These are phyloP conservation scores for Jimgerdemannia flammicorona DNA, from an alignment of 192 early-diverging fungal species.

Conservation along the genomic window DNA sequence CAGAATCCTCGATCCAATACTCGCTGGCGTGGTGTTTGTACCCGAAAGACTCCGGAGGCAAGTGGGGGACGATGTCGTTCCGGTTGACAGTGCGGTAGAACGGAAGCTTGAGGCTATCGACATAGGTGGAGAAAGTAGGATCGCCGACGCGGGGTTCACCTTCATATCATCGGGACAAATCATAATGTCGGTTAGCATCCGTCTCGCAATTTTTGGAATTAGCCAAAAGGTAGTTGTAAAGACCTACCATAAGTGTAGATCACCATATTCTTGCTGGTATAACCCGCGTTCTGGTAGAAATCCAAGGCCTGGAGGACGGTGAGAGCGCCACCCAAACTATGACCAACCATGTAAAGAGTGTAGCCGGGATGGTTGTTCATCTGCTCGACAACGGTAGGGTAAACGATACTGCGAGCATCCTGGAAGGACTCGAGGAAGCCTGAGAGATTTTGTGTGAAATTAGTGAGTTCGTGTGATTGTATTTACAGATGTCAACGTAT, in stretches of 20 bases:
- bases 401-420: conserved; percentile 1
- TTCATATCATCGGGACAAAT: too few species aligned
- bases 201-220: too few species aligned
- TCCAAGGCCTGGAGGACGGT: conserved; percentile 22
- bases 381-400: conserved; percentile 1
- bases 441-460: background rate
- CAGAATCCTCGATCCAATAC: background rate
- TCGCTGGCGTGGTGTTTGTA: background rate
- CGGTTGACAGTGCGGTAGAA: conserved; percentile 18
- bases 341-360: conserved; percentile 20
- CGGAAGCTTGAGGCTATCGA: conserved; percentile 14
- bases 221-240: too few species aligned
- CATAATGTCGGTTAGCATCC: too few species aligned
- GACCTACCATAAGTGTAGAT: conserved; percentile 2
- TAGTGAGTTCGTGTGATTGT: background rate
- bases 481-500: background rate
- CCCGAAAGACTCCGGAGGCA: background rate
- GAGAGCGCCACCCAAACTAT: conserved; percentile 27
- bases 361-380: conserved; percentile 16
- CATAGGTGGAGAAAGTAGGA: conserved; percentile 20
- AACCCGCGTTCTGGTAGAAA: conserved; percentile 12
- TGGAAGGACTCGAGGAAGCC: conserved; percentile 17
- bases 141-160: conserved; percentile 18
- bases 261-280: background rate
- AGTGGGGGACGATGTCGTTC: conserved; percentile 10